Base-by-base conservation (phyloP, 2,329 filamentous ascomycete species). In the Dryadomyces quercivorus region DNA sequence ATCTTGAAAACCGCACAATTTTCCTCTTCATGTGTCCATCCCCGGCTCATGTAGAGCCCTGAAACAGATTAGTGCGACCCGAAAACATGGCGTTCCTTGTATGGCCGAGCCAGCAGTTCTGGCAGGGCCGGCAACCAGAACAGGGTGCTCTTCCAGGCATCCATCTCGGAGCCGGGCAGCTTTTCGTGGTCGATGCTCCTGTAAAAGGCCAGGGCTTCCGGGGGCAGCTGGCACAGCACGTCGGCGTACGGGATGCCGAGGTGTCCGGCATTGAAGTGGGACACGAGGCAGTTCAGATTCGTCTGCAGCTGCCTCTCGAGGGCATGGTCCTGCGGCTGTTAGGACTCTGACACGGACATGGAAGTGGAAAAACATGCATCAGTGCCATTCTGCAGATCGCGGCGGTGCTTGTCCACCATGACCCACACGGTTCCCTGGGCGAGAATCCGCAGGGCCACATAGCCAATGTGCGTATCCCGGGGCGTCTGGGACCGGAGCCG, bases 331-430 rank as follows among this genome's bases (percentile, higher is more conserved):
- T 57, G 40, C 9, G 9, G 31, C 13, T 4, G 36, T 3, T 12
- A 12, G n/a, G n/a, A n/a, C n/a, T n/a, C n/a, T n/a, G n/a, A n/a
- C n/a, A n/a, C n/a, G n/a, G n/a, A n/a, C n/a, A n/a, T n/a, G n/a
- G n/a, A n/a, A n/a, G n/a, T n/a, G n/a, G n/a, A n/a, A n/a, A n/a
- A n/a, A n/a, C n/a, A n/a, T n/a, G n/a, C n/a, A 22, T 50, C 20
- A 22, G 49, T 10, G 21, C 51, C 57, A 38, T 61, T 61, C 49
- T 61, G 52, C 1, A 12, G n/a, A 7, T 60, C 54, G 1, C 59
- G 58, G 34, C 59, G 59, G n/a, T 57, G 38, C 44, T 61, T 61
- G 53, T 61, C 59, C 16, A 31, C 12, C 3, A 61, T 51, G 9
- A 60, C 51, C 55, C 51, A 57, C 6, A 60, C 36, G 0, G 58